phyloP scores from a whole-genome alignment of 345 rosid genomes.

The Acer negundo region DNA sequence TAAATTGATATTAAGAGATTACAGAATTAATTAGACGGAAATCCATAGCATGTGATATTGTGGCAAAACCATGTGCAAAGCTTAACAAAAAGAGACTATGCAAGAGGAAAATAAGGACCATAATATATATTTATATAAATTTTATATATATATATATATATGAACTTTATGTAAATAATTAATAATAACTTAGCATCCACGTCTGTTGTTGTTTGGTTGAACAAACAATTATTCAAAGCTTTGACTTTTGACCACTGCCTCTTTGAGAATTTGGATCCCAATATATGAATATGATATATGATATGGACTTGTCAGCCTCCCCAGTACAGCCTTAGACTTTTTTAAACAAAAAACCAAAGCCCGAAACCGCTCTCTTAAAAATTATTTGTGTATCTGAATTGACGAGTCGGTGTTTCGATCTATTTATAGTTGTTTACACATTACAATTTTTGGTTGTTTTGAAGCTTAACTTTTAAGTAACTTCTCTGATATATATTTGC shows the following conservation, averaged over 20 bases:
- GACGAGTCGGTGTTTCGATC: background rate
- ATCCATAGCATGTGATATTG: slow-evolving; percentile 16
- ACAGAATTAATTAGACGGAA: background rate
- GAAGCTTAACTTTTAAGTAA: background rate
- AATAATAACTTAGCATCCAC: background rate
- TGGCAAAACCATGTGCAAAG: slow-evolving; percentile 11
- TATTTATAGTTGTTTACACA: background rate
- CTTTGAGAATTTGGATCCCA: slow-evolving; percentile 2
- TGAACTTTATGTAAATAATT: background rate
- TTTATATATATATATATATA: too few species aligned
- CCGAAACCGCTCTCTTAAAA: background rate
- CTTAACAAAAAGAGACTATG: background rate
- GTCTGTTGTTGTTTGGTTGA: slow-evolving; percentile 17
- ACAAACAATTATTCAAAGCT: slow-evolving; percentile 23
- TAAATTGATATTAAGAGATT: background rate
- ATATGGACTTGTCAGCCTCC: background rate
- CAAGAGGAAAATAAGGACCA: background rate
- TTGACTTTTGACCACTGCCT: slow-evolving; percentile 22
- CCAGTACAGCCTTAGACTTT: background rate
- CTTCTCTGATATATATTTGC: background rate
- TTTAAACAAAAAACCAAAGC: background rate
- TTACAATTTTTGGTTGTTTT: background rate
- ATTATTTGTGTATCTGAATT: background rate
- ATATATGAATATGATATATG: background rate
- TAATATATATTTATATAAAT: too few species aligned